A percentile compares a stretch with the other conserved stretches of the same genome.
Evolutionary conservation across 805 yeast genomes (phyloP).

Genomic region (Candida xiaguanensis): DNA sequence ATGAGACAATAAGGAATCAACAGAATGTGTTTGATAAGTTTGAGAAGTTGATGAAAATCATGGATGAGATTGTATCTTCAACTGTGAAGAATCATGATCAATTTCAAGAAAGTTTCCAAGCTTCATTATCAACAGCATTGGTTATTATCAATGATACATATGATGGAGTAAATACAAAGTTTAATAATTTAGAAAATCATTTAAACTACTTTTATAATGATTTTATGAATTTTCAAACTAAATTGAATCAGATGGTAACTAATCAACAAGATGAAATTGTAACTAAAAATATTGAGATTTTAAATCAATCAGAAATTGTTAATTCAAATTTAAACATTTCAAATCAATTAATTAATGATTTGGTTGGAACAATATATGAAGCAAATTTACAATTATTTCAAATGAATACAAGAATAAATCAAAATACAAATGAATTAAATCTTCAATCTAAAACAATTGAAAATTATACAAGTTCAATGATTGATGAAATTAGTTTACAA

Average conservation of each 20-base stretch:
- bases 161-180: conserved; percentile 8
- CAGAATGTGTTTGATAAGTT: conserved; percentile 11
- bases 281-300: background rate
- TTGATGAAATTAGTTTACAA: background rate
- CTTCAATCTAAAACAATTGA: background rate
- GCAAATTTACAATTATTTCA: background rate
- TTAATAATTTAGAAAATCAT: conserved; percentile 6
- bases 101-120: conserved; percentile 9
- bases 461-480: background rate
- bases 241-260: background rate
- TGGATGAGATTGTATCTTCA: conserved; percentile 5
- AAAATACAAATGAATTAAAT: background rate
- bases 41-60: conserved; percentile 9
- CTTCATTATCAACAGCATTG: conserved; percentile 6
- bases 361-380: background rate
- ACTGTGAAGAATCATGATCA: background rate
- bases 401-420: background rate
- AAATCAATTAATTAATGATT: background rate
- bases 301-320: conserved; percentile 2
- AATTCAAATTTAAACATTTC: background rate
- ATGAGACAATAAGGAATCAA: background rate
- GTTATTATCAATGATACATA: conserved; percentile 3
- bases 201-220: conserved; percentile 6
- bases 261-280: conserved; percentile 3
- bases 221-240: conserved; percentile 1